Conservation (phyloP, 495 filamentous ascomycete genomes). For the Annulohypoxylon bovei region DNA sequence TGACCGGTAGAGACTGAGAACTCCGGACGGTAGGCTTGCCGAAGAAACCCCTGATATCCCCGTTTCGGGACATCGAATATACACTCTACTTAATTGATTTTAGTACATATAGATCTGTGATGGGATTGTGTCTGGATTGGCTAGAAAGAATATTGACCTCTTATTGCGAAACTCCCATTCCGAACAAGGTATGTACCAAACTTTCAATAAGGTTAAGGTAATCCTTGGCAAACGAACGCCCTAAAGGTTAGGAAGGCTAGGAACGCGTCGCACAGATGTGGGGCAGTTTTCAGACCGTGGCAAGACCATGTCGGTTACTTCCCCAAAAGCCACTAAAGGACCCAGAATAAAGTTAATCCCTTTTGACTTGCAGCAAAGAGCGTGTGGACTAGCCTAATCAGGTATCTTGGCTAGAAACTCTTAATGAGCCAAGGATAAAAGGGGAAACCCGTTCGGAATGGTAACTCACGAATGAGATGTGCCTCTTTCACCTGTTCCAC, state of each 20-base stretch:
- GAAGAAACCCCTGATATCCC: conserved; percentile 51
- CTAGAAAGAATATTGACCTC: background rate
- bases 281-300: conserved; percentile 18
- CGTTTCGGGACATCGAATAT: conserved; percentile 35
- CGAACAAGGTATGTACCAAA: background rate
- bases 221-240: conserved; percentile 13
- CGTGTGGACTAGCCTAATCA: conserved; percentile 22
- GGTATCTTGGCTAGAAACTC: conserved; percentile 23
- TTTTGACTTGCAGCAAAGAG: conserved; percentile 1
- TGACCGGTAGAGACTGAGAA: conserved; percentile 26
- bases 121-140: background rate
- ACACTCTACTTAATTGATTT: background rate
- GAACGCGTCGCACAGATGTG: conserved; percentile 38
- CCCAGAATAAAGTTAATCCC: conserved; percentile 22
- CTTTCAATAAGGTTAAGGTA: background rate
- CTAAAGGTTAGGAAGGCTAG: background rate
- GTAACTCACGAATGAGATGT: conserved; percentile 8
- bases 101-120: background rate
- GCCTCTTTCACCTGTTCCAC: background rate
- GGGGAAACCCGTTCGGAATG: conserved; percentile 23
- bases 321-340: conserved; percentile 6
- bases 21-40: conserved; percentile 25
- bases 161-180: background rate
- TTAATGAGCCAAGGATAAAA: conserved; percentile 22
- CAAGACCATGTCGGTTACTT: background rate